A percentile compares a stretch with the other conserved stretches of the same genome.
Evolutionary conservation across 257 asterid genomes (phyloP).

Genomic region (Solanum lycopersicoides): DNA sequence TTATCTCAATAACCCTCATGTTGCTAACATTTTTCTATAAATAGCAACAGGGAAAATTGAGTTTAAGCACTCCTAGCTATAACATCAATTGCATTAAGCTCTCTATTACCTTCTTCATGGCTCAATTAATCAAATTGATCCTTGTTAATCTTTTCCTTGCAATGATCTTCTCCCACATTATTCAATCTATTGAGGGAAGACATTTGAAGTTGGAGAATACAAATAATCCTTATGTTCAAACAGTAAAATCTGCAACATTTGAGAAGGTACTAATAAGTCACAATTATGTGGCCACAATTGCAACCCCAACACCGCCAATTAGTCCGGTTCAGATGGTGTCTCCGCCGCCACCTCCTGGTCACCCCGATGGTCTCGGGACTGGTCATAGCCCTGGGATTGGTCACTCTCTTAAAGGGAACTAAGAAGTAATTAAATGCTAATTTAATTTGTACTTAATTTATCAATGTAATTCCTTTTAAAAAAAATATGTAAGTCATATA

Average conservation of each 20-base stretch:
- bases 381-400: constrained; percentile 32
- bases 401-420: neutral
- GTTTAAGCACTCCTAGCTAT: constrained; percentile 9
- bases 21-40: constrained; percentile 20
- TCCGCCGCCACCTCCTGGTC: constrained; percentile 31
- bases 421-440: neutral
- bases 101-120: constrained; percentile 12
- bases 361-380: constrained; percentile 3
- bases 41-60: constrained; percentile 9
- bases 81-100: neutral
- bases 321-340: constrained; percentile 5
- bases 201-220: neutral
- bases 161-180: constrained; percentile 17
- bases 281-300: neutral
- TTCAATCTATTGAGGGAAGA: neutral
- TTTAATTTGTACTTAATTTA: neutral
- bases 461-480: neutral
- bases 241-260: too few relatives aligned
- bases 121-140: constrained; percentile 12
- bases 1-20: constrained; percentile 1
- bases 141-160: constrained; percentile 24
- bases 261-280: neutral
- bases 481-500: neutral
- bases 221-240: neutral
- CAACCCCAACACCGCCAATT: constrained; percentile 13